These are phyloP conservation scores for Pleoardoris graminearum DNA, from an alignment of 2,329 filamentous ascomycete species.

Conservation along the genomic window DNA sequence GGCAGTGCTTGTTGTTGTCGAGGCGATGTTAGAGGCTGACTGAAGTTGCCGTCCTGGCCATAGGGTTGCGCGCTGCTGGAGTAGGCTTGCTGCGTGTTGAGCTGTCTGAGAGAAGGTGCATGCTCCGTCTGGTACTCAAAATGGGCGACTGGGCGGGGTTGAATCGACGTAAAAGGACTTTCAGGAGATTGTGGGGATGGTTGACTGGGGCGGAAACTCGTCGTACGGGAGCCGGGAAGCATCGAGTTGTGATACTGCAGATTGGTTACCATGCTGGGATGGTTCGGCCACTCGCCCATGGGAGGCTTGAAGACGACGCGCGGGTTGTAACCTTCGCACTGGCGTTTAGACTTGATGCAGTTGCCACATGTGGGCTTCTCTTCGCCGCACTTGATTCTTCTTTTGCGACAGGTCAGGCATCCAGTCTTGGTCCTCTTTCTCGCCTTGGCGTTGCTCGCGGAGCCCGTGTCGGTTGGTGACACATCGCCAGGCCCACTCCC, in stretches of 20 bases:
- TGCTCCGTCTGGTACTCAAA: conserved; percentile 34
- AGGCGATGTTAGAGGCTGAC: conserved; percentile 37
- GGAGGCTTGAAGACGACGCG: conserved; percentile 80
- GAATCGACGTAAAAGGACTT: conserved; percentile 27
- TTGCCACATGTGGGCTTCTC: conserved; percentile 80
- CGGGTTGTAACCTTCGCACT: conserved; percentile 83
- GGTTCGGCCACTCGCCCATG: conserved; percentile 56
- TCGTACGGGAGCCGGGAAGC: conserved; percentile 40
- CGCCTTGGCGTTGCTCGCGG: conserved; percentile 37
- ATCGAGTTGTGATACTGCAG: conserved; percentile 45
- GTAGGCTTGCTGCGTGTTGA: conserved; percentile 21
- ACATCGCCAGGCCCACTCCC: conserved; percentile 30
- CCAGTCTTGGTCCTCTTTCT: conserved; percentile 80
- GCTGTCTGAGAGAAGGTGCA: conserved; percentile 14
- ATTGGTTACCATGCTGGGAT: conserved; percentile 42
- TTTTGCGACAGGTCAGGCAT: conserved; percentile 88
- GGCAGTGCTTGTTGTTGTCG: conserved; percentile 37
- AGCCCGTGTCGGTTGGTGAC: conserved; percentile 30
- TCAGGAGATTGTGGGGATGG: conserved; percentile 24
- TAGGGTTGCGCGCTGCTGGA: conserved; percentile 23
- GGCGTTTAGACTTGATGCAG: conserved; percentile 82
- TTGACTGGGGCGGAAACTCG: conserved; percentile 19
- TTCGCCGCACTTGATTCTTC: conserved; percentile 96
- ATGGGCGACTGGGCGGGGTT: conserved; percentile 31
- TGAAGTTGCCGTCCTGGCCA: conserved; percentile 31